phyloP scores from a whole-genome alignment of 805 yeast species.

The Cephaloascus albidus region DNA sequence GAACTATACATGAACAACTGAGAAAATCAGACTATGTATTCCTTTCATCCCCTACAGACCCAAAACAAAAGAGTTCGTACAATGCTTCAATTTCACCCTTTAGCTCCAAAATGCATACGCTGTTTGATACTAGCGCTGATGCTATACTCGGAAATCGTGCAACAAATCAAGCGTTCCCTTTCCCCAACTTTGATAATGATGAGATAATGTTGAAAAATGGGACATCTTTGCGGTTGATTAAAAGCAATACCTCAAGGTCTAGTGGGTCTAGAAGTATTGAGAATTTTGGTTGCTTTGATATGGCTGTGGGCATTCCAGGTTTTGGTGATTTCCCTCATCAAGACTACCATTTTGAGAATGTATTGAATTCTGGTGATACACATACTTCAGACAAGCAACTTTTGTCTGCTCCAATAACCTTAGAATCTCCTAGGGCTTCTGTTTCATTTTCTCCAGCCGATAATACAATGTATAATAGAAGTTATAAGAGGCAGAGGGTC shows the following conservation, averaged over 20 bases:
- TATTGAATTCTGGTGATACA: too few relatives aligned
- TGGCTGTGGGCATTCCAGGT: neutral
- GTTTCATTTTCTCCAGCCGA: slow-evolving; percentile 11
- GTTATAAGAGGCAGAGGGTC: slow-evolving; percentile 13
- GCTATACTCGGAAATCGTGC: neutral
- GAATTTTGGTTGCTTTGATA: too few relatives aligned
- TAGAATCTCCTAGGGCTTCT: slow-evolving; percentile 11
- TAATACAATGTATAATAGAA: neutral
- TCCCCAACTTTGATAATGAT: neutral
- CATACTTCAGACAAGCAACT: too few relatives aligned
- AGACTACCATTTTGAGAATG: neutral
- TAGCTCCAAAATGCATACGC: too few relatives aligned
- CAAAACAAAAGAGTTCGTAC: neutral
- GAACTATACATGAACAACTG: too few relatives aligned
- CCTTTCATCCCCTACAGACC: neutral
- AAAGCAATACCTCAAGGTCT: neutral
- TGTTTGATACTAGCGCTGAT: neutral
- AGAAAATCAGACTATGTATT: neutral
- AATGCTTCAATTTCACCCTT: too few relatives aligned
- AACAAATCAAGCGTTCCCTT: neutral
- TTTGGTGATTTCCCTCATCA: neutral
- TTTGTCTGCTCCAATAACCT: neutral
- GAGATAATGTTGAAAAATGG: neutral
- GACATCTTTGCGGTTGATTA: neutral
- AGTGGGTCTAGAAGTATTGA: too few relatives aligned